Evolutionary conservation across 1,139 yeast genomes (phyloP).

Genomic region (Wickerhamiella pararugosa): DNA sequence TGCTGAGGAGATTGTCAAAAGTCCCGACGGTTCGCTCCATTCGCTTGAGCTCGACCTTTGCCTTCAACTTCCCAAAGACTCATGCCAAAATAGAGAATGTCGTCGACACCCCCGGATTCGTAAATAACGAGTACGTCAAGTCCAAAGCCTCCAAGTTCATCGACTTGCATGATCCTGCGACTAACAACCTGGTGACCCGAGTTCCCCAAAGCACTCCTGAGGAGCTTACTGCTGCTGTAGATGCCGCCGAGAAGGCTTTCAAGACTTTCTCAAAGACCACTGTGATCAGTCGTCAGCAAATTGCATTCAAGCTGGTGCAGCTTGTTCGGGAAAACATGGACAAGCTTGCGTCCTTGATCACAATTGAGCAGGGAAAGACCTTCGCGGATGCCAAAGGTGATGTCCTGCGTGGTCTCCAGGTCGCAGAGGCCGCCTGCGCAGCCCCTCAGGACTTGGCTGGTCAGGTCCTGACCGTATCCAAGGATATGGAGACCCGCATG

Average conservation of each 20-base stretch:
- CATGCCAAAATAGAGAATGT: constrained; percentile 34
- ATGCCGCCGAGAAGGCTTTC: constrained; percentile 43
- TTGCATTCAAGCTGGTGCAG: constrained; percentile 57
- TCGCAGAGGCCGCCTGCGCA: constrained; percentile 49
- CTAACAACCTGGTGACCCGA: constrained; percentile 46
- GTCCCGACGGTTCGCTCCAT: too few relatives aligned
- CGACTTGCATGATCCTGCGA: constrained; percentile 66
- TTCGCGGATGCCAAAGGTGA: constrained; percentile 68
- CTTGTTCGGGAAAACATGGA: constrained; percentile 57
- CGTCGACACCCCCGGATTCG: constrained; percentile 40
- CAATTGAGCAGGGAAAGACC: constrained; percentile 70
- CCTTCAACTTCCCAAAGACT: constrained; percentile 29
- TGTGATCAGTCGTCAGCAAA: constrained; percentile 56
- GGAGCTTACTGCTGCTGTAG: constrained; percentile 55
- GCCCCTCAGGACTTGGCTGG: constrained; percentile 51
- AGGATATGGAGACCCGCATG: constrained; percentile 70
- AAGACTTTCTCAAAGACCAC: constrained; percentile 44
- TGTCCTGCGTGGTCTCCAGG: constrained; percentile 67
- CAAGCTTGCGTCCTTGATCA: constrained; percentile 54
- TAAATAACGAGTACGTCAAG: constrained; percentile 43
- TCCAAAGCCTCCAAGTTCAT: constrained; percentile 48
- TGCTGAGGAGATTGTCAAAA: too few relatives aligned
- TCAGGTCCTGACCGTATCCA: constrained; percentile 49
- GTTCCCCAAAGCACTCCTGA: constrained; percentile 61
- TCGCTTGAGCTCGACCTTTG: constrained; percentile 4